Evolutionary conservation across 2,329 filamentous ascomycete genomes (phyloP), one percentile per base, ranked within the genome.

Genomic region (Aureobasidium leucospermi): DNA sequence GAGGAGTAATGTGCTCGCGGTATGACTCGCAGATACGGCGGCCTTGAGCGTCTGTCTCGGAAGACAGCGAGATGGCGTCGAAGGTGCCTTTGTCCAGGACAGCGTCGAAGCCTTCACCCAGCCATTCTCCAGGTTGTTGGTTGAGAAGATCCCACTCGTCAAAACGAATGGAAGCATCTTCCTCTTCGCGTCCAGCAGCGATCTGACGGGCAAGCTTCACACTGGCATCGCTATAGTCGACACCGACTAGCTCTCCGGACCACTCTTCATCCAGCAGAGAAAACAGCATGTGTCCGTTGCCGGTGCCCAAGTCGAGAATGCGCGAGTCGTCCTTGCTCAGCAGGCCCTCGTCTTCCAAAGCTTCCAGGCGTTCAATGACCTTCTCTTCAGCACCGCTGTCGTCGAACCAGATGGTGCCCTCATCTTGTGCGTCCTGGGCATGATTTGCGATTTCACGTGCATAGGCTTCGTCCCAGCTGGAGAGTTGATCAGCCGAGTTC

Each of bases 1-100:
- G 78, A 31, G 74, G 75, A 62, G 86, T 76, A 34, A 93, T 85
- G 56, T 84, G 83, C 48, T 81, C 79, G 49, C 83, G 81, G 75
- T 99, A 99, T 3, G 81, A 80, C 71, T 95, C 89, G 70, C 85
- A 88, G 11, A 88, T 78, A 58, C 87, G 81, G 39, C 82, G 76
- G 0, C 81, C 85, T 13, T 72, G 70, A 11, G 64, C 69, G 56
- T 75, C 74, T n/a, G 66, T 69, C 64, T 85, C 84, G 60, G 79
- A 79, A 57, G 80, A 83, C n/a, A 97, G 77, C 52, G 86, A 91
- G 36, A 99, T 88, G 10, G 94, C 94, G 77, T 99, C 94, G 71
- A 97, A 99, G 0, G 94, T 99, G 46, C 94, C 94, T 76, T 99
- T 99, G 75, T 99, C 94, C n/a, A 96, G 81, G 0, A 96, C 87